A percentile compares a stretch with the other conserved stretches of the same genome.
Evolutionary conservation across 1,139 yeast species (phyloP).

Genomic region (Protomyces gravidus): DNA sequence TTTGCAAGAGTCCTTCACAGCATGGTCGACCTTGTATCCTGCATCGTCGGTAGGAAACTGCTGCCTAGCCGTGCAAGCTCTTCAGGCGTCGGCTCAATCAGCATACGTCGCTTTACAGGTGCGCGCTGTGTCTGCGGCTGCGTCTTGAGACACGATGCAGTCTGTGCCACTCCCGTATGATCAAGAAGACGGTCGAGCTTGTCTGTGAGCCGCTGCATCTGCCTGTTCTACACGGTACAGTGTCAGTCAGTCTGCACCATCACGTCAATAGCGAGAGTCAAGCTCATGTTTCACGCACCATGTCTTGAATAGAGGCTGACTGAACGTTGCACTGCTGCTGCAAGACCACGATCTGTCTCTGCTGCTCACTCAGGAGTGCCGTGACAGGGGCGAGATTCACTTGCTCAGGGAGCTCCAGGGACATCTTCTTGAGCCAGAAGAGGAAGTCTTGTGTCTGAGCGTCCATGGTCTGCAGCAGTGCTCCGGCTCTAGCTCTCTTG

Average conservation of each 20-base stretch:
- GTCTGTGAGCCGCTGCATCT: neutral
- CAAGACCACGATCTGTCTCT: neutral
- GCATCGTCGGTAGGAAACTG: neutral
- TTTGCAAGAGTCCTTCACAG: too few relatives aligned
- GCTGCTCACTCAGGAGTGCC: neutral
- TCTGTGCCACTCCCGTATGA: too few relatives aligned
- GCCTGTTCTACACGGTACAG: neutral
- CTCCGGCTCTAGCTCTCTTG: too few relatives aligned
- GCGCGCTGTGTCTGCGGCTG: neutral
- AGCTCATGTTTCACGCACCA: neutral
- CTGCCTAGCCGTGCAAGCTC: neutral
- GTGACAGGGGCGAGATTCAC: conserved; percentile 2
- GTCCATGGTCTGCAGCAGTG: too few relatives aligned
- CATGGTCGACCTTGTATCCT: neutral
- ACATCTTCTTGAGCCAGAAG: conserved; percentile 22
- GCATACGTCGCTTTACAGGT: neutral
- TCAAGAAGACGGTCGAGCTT: neutral
- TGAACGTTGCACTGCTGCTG: neutral
- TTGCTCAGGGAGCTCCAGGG: conserved; percentile 13
- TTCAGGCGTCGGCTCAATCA: neutral
- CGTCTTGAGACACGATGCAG: neutral
- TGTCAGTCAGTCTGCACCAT: too few relatives aligned
- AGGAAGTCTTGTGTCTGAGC: conserved; percentile 17
- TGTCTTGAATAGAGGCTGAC: neutral
- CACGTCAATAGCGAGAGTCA: neutral